Conservation (phyloP, 2,329 filamentous ascomycete species). For the Cylindrodendrum hubeiense region DNA sequence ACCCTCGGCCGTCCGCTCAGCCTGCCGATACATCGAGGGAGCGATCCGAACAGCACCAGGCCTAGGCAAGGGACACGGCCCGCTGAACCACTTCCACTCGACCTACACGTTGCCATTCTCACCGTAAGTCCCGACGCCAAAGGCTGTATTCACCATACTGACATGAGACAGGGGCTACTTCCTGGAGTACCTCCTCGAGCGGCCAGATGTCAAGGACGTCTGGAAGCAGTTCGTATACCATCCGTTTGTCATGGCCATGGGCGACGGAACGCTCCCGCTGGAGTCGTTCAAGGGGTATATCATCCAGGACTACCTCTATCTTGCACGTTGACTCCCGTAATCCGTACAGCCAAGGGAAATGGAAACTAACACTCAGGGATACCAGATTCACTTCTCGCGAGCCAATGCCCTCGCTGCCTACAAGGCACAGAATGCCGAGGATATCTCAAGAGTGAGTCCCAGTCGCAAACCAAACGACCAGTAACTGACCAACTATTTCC, state of each 20-base stretch:
- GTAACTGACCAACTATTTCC: not conserved
- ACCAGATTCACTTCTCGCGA: slow-evolving; percentile 84
- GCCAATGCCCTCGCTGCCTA: slow-evolving; percentile 89
- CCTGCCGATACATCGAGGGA: slow-evolving; percentile 78
- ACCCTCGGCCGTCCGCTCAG: slow-evolving; percentile 72
- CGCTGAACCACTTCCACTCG: slow-evolving; percentile 84
- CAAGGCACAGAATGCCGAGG: slow-evolving; percentile 80
- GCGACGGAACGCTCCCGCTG: slow-evolving; percentile 78
- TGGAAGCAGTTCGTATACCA: slow-evolving; percentile 87
- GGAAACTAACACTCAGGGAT: not conserved
- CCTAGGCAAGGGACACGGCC: slow-evolving; percentile 76
- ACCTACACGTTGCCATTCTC: slow-evolving; percentile 76
- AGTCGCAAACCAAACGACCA: too few relatives aligned
- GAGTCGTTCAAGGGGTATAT: slow-evolving; percentile 90
- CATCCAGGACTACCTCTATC: slow-evolving; percentile 91
- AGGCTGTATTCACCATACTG: not conserved
- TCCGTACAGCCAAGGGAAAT: not conserved
- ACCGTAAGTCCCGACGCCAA: slow-evolving; percentile 57
- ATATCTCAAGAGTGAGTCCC: slow-evolving; percentile 74
- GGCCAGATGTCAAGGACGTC: slow-evolving; percentile 77
- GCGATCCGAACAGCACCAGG: slow-evolving; percentile 75
- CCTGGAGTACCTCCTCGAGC: slow-evolving; percentile 83
- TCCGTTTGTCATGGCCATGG: slow-evolving; percentile 83
- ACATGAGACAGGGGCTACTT: slow-evolving; percentile 73
- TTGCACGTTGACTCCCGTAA: slow-evolving; percentile 63